Conservation (phyloP, 2,329 filamentous ascomycete species). For the Aspergillus amoenus region DNA sequence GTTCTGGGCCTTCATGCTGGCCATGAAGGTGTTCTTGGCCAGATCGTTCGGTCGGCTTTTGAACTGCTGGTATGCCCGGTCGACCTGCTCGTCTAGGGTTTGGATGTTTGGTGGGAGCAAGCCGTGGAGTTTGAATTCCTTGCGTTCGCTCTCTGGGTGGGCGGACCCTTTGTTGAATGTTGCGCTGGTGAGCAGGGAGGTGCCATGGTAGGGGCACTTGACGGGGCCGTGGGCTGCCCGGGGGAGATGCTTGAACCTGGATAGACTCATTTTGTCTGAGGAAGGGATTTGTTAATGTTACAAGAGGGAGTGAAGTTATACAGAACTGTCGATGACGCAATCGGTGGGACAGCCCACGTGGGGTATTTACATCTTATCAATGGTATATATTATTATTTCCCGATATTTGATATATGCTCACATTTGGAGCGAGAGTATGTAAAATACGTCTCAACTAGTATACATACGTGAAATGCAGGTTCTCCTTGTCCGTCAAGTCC, state of each 20-base stretch:
- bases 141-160: slow-evolving; percentile 68
- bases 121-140: slow-evolving; percentile 68
- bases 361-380: too few relatives aligned
- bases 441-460: slow-evolving; percentile 28
- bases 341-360: too few relatives aligned
- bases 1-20: slow-evolving; percentile 82
- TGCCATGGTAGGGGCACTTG: slow-evolving; percentile 39
- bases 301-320: background rate
- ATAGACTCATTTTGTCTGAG: background rate
- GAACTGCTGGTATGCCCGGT: slow-evolving; percentile 81
- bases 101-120: slow-evolving; percentile 72
- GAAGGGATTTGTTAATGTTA: too few relatives aligned
- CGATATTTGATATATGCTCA: too few relatives aligned
- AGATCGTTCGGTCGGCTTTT: slow-evolving; percentile 60
- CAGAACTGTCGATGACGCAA: background rate
- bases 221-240: slow-evolving; percentile 30
- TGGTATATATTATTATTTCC: too few relatives aligned
- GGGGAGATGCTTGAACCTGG: slow-evolving; percentile 23
- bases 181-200: slow-evolving; percentile 61
- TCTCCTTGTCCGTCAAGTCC: slow-evolving; percentile 68
- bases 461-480: slow-evolving; percentile 65
- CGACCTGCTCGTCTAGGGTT: slow-evolving; percentile 72
- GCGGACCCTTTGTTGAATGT: slow-evolving; percentile 83
- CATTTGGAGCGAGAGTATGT: too few relatives aligned
- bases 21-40: slow-evolving; percentile 85